A percentile compares a stretch with the other conserved stretches of the same genome.
These are phyloP conservation scores for Iberis pinnata DNA, from an alignment of 345 rosid species.

Conservation along the genomic window DNA sequence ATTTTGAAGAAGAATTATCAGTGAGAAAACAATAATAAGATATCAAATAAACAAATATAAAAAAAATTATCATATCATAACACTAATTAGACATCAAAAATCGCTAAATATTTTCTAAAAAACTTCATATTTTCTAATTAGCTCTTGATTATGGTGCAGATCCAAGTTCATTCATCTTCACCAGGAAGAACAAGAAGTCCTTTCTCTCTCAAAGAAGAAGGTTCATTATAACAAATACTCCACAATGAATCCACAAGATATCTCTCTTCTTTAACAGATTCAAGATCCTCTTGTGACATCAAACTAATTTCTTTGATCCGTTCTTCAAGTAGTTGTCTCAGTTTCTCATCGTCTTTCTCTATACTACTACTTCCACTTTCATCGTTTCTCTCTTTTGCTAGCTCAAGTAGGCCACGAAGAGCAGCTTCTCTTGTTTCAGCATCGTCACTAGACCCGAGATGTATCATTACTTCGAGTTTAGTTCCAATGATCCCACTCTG, in stretches of 20 bases:
- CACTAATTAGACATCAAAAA: too few relatives aligned
- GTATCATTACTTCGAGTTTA: constrained; percentile 80
- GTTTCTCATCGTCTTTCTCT: constrained; percentile 46
- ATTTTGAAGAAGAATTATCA: too few relatives aligned
- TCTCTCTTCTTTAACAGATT: constrained; percentile 75
- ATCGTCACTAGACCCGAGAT: constrained; percentile 71
- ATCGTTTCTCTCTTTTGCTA: constrained; percentile 40
- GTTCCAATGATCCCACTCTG: too few relatives aligned
- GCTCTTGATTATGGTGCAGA: too few relatives aligned
- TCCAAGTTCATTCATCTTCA: constrained; percentile 67
- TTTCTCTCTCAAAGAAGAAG: constrained; percentile 63
- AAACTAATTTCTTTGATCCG: constrained; percentile 48
- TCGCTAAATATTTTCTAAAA: too few relatives aligned
- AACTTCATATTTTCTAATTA: too few relatives aligned
- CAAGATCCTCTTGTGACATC: constrained; percentile 81
- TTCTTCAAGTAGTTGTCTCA: constrained; percentile 67
- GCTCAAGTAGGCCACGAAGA: constrained; percentile 65
- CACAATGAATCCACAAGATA: constrained; percentile 75
- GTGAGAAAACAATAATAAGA: too few relatives aligned
- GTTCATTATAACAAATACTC: constrained; percentile 61
- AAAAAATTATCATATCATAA: too few relatives aligned
- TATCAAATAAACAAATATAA: too few relatives aligned
- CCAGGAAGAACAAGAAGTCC: constrained; percentile 79
- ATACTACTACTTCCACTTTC: constrained; percentile 30
- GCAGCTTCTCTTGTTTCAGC: constrained; percentile 82